Base-by-base conservation (phyloP, 768 basidiomycete genomes). In the Leccinum rimulosum region DNA sequence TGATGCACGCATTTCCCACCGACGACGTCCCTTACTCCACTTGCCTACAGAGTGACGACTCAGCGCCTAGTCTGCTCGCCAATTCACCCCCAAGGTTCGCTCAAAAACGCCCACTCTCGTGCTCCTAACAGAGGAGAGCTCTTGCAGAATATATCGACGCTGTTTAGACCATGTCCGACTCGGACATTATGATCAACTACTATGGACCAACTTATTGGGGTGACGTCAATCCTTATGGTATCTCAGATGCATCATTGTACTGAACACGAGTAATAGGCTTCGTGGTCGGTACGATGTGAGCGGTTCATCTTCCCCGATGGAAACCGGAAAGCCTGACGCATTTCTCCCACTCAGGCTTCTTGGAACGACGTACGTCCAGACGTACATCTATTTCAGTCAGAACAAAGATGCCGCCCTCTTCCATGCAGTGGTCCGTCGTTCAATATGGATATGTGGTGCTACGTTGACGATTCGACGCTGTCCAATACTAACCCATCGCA, bases 261-360 rank as follows among this genome's bases (percentile, higher is more conserved):
- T 55, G 25, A 62, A 51, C 17, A 3, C 19, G 50, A 43, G 14
- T 14, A 27, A 50, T 48, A 61, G 60, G 60, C 49, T 61, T 51
- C 25, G 59, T 61, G 33, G 27, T 54, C n/a, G 10, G 50, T 33
- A 63, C 62, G 10, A 57, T 51, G 56, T 63, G 38, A 33, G 59
- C 31, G 22, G n/a, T 17, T 19, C 9, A 33, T 33, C 50, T 22
- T 51, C 17, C 17, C 5, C 28, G 27, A 22, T 22, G 22, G 17
- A 17, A 25, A n/a, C 28, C 2, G 2, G 19, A 12, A 47, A 27
- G 14, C 12, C 11, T 27, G 47, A 60, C 31, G 7, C 3, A 9
- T 22, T 17, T 45, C 30, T 56, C 35, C 19, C 33, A 9, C 17
- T 3, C 43, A 62, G 55, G 57, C 40, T 62, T 28, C 57, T 59